Percentiles rank a stretch among this genome's conserved stretches.
phyloP scores from a whole-genome alignment of 1,284 basidiomycete species.

The Ustilago nuda region DNA sequence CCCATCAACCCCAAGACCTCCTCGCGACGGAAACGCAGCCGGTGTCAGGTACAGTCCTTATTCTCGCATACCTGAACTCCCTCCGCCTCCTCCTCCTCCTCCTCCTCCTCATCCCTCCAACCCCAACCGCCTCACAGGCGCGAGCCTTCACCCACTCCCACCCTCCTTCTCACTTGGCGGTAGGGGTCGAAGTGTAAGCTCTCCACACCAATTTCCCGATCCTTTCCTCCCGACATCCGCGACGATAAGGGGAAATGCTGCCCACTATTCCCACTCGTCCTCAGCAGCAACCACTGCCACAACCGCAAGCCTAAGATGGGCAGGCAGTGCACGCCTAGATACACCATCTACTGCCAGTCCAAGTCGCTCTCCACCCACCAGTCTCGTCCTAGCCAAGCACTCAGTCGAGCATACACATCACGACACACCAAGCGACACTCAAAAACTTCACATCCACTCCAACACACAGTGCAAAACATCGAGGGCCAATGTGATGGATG shows the following conservation, averaged over 20 bases:
- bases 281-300: neutral
- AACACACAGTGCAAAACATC: neutral
- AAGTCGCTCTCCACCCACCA: neutral
- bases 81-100: neutral
- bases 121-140: neutral
- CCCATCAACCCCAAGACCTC: neutral
- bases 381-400: too few species aligned
- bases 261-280: neutral
- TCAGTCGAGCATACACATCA: too few species aligned
- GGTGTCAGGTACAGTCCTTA: neutral
- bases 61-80: neutral
- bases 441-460: too few species aligned
- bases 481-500: conserved; percentile 7
- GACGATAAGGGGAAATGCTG: neutral
- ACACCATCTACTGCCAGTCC: too few species aligned
- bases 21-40: neutral
- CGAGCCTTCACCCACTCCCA: neutral
- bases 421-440: too few species aligned
- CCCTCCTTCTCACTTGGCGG: neutral
- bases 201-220: neutral
- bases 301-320: neutral
- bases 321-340: neutral
- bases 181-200: conserved; percentile 7
- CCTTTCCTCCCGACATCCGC: neutral
- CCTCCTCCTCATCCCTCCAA: neutral